Evolutionary conservation across 2,329 filamentous ascomycete genomes (phyloP), one percentile per base, ranked within the genome.

Genomic region (Furcasterigmium sp.): DNA sequence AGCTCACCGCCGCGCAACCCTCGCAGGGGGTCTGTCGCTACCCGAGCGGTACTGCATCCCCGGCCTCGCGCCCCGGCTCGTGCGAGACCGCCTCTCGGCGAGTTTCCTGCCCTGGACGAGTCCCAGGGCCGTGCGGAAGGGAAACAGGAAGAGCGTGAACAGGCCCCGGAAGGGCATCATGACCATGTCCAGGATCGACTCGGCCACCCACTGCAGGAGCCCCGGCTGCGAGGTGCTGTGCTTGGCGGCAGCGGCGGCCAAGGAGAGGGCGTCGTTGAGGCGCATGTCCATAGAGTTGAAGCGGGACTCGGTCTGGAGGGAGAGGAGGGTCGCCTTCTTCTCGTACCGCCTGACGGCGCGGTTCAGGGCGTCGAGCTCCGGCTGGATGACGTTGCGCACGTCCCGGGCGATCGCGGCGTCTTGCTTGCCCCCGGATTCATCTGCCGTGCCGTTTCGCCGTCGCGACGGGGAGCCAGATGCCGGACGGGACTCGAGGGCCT

Each of bases 261-360:
- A 70, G 1, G 86, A 79, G 37, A 95, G 75, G 4, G 88, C 84
- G 55, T 95, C 90, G 48, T 83, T 80, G 13, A 94, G 63, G 28
- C 85, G 76, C 1, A 72, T 69, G 50, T 95, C 86, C 5, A 95
- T 70, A 17, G 81, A 76, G 32, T 80, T 76, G 45, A 96, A 78
- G 19, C 85, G 79, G 8, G 82, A 77, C 51, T 95, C 89, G 3
- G 83, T 87, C 56, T 91, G 84, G 43, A 85, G 75, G 9, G 86
- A 77, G 21, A 90, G 76, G 8, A 91, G 71, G 1, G 84, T 84
- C 5, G 85, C 82, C 54, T 90, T 87, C 67, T 95, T 96, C 67
- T 97, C 91, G 55, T 95, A 95, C 28, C 89, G 82, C 17, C 91
- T 79, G 36, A 97, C 85, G 4, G 91, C 91, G 38, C 91, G 83